phyloP scores from a whole-genome alignment of 2,329 filamentous ascomycete genomes.

The Fonsecaea nubica region DNA sequence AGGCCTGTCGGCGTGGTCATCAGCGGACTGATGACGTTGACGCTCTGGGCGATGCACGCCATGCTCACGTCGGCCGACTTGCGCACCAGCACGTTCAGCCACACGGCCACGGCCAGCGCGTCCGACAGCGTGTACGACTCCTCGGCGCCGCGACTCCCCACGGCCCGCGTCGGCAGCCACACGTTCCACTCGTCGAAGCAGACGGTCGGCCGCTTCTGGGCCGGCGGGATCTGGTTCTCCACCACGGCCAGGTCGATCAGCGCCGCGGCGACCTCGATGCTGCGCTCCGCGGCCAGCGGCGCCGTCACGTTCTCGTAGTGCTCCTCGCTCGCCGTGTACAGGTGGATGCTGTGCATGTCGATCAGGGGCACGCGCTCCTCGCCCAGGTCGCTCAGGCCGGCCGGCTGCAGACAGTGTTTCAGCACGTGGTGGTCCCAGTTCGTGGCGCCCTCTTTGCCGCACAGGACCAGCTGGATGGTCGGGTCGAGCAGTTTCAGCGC shows the following conservation, averaged over 20 bases:
- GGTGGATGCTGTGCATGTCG: conserved; percentile 82
- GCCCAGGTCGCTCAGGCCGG: conserved; percentile 51
- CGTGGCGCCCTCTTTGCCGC: conserved; percentile 72
- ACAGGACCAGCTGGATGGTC: conserved; percentile 72
- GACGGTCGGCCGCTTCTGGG: conserved; percentile 70
- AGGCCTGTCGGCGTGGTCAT: conserved; percentile 72
- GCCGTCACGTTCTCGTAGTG: conserved; percentile 65
- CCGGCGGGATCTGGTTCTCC: conserved; percentile 60
- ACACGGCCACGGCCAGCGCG: conserved; percentile 74
- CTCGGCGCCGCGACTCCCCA: conserved; percentile 74
- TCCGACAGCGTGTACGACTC: conserved; percentile 77
- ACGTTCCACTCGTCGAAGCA: conserved; percentile 90
- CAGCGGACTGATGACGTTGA: conserved; percentile 78
- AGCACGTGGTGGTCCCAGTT: conserved; percentile 77
- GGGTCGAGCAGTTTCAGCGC: conserved; percentile 63
- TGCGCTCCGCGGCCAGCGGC: conserved; percentile 72
- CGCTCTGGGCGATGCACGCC: conserved; percentile 78
- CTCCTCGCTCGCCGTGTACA: conserved; percentile 69
- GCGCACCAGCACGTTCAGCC: conserved; percentile 77
- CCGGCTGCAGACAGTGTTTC: conserved; percentile 67
- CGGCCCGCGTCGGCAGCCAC: conserved; percentile 75
- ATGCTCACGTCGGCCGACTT: conserved; percentile 75
- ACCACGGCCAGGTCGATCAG: conserved; percentile 78
- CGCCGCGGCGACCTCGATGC: conserved; percentile 71
- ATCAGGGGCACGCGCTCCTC: conserved; percentile 56